phyloP scores from a whole-genome alignment of 2,329 filamentous ascomycete species.

The Monosporascus sp. region DNA sequence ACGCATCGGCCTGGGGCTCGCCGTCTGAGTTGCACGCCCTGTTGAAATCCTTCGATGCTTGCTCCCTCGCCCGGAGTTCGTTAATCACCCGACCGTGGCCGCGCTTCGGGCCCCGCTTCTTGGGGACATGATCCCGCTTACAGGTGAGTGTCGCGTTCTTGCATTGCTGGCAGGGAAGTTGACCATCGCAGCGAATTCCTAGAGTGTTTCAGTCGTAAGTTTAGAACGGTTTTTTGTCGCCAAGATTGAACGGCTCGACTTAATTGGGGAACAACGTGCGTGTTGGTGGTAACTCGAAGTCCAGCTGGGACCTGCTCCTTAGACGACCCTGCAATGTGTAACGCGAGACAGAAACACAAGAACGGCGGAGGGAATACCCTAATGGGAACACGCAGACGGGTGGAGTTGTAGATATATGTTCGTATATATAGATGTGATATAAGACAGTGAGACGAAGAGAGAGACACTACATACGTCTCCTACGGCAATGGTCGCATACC shows the following conservation, averaged over 20 bases:
- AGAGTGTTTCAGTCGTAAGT: not conserved
- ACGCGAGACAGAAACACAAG: not conserved
- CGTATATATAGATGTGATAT: not conserved
- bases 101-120: conserved; percentile 59
- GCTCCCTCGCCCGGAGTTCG: conserved; percentile 49
- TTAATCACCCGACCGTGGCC: conserved; percentile 59
- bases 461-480: conserved; percentile 31
- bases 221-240: no score
- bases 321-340: not conserved
- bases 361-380: not conserved
- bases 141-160: conserved; percentile 53
- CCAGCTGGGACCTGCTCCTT: no score
- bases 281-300: no score
- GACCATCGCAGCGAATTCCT: conserved; percentile 42
- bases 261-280: no score
- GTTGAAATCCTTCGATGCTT: conserved; percentile 25
- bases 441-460: not conserved
- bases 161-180: conserved; percentile 56
- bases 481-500: conserved; percentile 41
- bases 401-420: not conserved
- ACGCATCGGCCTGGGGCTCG: not conserved
- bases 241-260: no score
- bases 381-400: not conserved
- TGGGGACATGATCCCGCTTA: conserved; percentile 59
- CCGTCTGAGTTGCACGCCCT: conserved; percentile 5